Conservation (phyloP, 371 early-diverging fungal genomes). For the Mycotypha africana region DNA sequence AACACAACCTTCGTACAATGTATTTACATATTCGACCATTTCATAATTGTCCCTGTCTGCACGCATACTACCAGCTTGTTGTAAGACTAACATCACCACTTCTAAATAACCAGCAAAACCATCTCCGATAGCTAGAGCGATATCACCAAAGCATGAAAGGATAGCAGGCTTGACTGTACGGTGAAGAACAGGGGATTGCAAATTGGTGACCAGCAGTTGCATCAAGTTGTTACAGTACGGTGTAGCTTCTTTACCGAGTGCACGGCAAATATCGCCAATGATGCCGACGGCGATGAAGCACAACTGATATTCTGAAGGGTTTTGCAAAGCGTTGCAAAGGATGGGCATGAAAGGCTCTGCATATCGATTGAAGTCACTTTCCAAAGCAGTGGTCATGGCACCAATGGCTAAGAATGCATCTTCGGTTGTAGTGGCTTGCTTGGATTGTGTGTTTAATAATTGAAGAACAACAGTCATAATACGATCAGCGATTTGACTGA, state of each 20-base stretch:
- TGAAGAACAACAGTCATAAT: slow-evolving; percentile 83
- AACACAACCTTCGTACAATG: slow-evolving; percentile 81
- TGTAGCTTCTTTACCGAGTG: slow-evolving; percentile 65
- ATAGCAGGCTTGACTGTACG: slow-evolving; percentile 89
- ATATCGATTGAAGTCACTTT: slow-evolving; percentile 80
- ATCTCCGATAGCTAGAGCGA: slow-evolving; percentile 91
- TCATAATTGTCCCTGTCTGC: slow-evolving; percentile 65
- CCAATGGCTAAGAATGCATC: slow-evolving; percentile 90
- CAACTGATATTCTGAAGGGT: slow-evolving; percentile 85
- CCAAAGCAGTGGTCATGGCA: slow-evolving; percentile 77
- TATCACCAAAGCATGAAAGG: slow-evolving; percentile 95
- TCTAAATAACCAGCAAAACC: slow-evolving; percentile 81
- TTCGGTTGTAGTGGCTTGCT: slow-evolving; percentile 84
- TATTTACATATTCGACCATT: slow-evolving; percentile 77
- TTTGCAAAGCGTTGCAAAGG: slow-evolving; percentile 76
- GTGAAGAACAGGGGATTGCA: slow-evolving; percentile 70
- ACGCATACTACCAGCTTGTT: slow-evolving; percentile 73
- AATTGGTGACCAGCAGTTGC: slow-evolving; percentile 72
- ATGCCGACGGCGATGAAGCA: slow-evolving; percentile 90
- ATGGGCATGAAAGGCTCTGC: slow-evolving; percentile 81
- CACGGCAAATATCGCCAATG: slow-evolving; percentile 92
- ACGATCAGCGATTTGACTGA: slow-evolving; percentile 72
- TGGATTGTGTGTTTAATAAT: slow-evolving; percentile 59
- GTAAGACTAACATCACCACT: slow-evolving; percentile 79
- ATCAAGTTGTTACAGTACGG: slow-evolving; percentile 82